Conservation (phyloP, 1,139 yeast genomes). For the Sugiyamaella pinicola region DNA sequence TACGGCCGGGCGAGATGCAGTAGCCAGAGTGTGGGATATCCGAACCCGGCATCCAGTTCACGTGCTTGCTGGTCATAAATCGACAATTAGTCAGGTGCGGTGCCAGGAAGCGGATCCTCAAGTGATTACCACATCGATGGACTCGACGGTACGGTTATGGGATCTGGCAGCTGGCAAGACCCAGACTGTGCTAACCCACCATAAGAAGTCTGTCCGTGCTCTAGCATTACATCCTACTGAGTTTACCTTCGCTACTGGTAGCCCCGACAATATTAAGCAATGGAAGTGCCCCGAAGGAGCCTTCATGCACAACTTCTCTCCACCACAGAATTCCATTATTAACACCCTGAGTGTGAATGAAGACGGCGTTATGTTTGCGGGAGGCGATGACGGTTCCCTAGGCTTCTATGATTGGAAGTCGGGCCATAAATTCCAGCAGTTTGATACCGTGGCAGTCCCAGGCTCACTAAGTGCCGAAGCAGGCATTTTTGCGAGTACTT, state of each 20-base stretch:
- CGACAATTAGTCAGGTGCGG: constrained; percentile 68
- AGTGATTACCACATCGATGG: constrained; percentile 79
- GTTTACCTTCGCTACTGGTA: constrained; percentile 76
- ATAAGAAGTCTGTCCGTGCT: constrained; percentile 77
- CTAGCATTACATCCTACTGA: constrained; percentile 71
- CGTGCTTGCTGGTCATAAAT: constrained; percentile 79
- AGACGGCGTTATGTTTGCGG: constrained; percentile 73
- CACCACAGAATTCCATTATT: constrained; percentile 56
- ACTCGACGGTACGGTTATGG: constrained; percentile 84
- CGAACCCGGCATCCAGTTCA: constrained; percentile 75
- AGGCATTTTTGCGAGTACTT: constrained; percentile 70
- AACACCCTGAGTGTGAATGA: constrained; percentile 70
- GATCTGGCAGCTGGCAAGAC: constrained; percentile 74
- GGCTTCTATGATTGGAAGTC: constrained; percentile 76
- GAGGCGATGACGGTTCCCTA: constrained; percentile 81
- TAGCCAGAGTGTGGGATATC: constrained; percentile 91
- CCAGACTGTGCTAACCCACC: constrained; percentile 71
- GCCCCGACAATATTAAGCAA: constrained; percentile 77
- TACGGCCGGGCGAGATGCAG: constrained; percentile 89
- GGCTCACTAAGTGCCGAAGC: constrained; percentile 70
- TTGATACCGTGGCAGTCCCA: constrained; percentile 58
- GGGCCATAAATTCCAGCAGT: constrained; percentile 63
- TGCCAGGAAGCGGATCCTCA: constrained; percentile 82
- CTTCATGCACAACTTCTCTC: constrained; percentile 57
- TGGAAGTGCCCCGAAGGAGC: constrained; percentile 84